Evolutionary conservation across 169 alveolate species (phyloP).

Genomic region (Cardiosporidium cionae): DNA sequence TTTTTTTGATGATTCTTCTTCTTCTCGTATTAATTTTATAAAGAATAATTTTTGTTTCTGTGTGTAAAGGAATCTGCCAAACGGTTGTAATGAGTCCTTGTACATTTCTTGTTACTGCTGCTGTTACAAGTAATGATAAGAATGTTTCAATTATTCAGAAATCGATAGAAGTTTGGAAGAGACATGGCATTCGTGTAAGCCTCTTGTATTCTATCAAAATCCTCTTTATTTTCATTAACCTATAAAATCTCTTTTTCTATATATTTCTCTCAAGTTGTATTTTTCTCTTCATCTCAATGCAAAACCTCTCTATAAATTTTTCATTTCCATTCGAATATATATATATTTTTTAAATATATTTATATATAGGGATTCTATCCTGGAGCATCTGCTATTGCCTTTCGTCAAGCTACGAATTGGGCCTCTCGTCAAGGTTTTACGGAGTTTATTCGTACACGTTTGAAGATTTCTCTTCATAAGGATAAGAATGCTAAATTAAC

Average conservation of each 20-base stretch:
- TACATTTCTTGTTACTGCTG: conserved; percentile 57
- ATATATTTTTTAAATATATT: neutral
- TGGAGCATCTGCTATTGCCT: conserved; percentile 55
- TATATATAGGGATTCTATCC: conserved; percentile 43
- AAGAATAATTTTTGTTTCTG: neutral
- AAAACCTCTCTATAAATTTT: neutral
- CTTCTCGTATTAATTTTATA: too few relatives aligned
- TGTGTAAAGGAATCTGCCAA: conserved; percentile 38
- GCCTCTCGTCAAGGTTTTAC: conserved; percentile 65
- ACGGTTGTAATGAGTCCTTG: conserved; percentile 61
- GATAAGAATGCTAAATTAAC: conserved; percentile 12
- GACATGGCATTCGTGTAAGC: conserved; percentile 31
- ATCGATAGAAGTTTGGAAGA: conserved; percentile 6
- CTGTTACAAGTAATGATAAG: conserved; percentile 42
- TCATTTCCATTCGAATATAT: neutral
- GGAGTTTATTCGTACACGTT: conserved; percentile 36
- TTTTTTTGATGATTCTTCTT: neutral
- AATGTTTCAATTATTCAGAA: conserved; percentile 1
- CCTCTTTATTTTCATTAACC: neutral
- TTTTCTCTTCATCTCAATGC: neutral
- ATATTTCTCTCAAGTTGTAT: neutral
- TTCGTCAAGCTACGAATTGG: conserved; percentile 64
- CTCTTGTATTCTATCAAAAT: neutral
- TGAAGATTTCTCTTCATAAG: conserved; percentile 4
- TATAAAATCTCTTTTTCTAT: neutral